Evolutionary conservation across 176 grass and related monocot species (phyloP).

Genomic region (Carex pumila): DNA sequence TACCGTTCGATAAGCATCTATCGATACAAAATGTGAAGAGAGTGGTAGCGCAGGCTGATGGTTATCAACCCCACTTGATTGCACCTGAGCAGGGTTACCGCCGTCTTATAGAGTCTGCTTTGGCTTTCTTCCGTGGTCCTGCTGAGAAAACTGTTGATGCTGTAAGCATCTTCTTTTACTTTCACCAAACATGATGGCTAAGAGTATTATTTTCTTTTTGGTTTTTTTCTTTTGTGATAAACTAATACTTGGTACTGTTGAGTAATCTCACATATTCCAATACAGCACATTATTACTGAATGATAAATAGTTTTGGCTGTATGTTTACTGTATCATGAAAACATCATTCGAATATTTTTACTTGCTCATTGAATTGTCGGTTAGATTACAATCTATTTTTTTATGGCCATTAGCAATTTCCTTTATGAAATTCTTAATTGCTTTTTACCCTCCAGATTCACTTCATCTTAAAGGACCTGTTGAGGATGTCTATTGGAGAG

Average conservation of each 20-base stretch:
- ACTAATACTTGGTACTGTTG: background rate
- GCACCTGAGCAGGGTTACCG: slow-evolving; percentile 70
- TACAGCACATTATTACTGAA: background rate
- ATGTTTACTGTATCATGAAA: background rate
- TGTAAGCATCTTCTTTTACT: slow-evolving; percentile 25
- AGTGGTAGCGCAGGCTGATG: slow-evolving; percentile 62
- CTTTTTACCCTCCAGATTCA: slow-evolving; percentile 36
- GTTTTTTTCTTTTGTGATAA: background rate
- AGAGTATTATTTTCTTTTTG: background rate
- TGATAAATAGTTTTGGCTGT: background rate
- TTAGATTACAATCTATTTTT: background rate
- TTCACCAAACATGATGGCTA: background rate
- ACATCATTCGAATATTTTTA: background rate
- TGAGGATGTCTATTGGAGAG: slow-evolving; percentile 64
- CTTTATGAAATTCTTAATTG: background rate
- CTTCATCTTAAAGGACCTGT: slow-evolving; percentile 49
- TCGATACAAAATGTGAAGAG: slow-evolving; percentile 67
- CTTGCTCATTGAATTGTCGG: background rate
- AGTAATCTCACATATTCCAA: background rate
- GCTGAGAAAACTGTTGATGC: slow-evolving; percentile 67
- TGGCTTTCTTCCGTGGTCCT: slow-evolving; percentile 51
- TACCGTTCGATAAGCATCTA: slow-evolving; percentile 51
- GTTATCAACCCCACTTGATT: slow-evolving; percentile 76
- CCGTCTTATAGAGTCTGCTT: slow-evolving; percentile 38
- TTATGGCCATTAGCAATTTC: background rate